Percentiles rank a stretch among this genome's conserved stretches.
Evolutionary conservation across 139 green algal species (phyloP).

Genomic region (Tetradesmus lagerheimii): DNA sequence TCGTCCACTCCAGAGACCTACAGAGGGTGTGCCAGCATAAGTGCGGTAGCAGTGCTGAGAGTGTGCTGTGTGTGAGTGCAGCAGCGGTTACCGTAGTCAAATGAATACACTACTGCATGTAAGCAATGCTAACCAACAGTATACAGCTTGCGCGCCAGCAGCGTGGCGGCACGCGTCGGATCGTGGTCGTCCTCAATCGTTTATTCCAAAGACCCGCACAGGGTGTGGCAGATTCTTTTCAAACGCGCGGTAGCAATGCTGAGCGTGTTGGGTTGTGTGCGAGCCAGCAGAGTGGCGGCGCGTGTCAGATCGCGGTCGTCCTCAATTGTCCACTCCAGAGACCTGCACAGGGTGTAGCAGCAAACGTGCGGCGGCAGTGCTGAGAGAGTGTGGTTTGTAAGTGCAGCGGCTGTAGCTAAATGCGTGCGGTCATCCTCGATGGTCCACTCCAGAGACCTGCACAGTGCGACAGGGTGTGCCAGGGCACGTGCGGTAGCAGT

Average conservation of each 20-base stretch:
- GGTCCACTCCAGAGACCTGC: constrained; percentile 78
- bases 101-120: too few species aligned
- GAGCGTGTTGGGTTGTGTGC: too few species aligned
- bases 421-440: not conserved
- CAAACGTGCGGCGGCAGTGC: not conserved
- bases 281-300: constrained; percentile 64
- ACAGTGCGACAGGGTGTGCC: not conserved
- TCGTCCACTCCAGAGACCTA: constrained; percentile 80
- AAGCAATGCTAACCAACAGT: too few species aligned
- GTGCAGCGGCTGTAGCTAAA: constrained; percentile 61
- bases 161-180: constrained; percentile 20
- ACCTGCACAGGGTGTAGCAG: constrained; percentile 38
- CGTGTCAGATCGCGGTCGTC: not conserved
- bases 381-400: constrained; percentile 37
- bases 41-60: not conserved
- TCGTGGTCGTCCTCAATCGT: not conserved
- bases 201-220: too few species aligned
- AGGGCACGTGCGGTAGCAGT: not conserved
- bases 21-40: not conserved
- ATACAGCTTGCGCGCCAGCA: constrained; percentile 78
- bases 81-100: too few species aligned
- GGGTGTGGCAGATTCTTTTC: too few species aligned
- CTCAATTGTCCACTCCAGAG: constrained; percentile 83
- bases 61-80: too few species aligned
- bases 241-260: too few species aligned